phyloP scores from a whole-genome alignment of 23 red algal genomes.

The Cyanidium caldarium region DNA sequence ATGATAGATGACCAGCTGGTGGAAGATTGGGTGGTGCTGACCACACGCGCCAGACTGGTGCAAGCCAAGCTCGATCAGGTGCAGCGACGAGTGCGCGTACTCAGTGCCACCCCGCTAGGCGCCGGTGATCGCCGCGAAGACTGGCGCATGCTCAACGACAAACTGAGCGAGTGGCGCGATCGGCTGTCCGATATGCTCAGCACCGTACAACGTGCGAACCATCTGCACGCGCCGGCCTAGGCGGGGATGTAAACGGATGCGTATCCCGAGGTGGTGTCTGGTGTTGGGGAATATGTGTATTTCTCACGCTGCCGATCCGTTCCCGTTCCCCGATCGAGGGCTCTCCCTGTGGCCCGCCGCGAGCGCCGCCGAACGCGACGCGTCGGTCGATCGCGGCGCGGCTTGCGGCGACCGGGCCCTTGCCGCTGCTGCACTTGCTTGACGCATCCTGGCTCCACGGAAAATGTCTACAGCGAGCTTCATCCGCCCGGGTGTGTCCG shows the following conservation, averaged over 20 bases:
- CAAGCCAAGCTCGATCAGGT: background rate
- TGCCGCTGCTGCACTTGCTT: background rate
- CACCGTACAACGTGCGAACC: background rate
- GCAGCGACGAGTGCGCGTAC: background rate
- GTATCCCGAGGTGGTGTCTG: background rate
- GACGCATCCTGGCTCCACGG: background rate
- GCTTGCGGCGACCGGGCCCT: background rate
- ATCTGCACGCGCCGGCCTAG: background rate
- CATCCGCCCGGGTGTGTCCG: constrained; percentile 2
- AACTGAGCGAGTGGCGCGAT: background rate
- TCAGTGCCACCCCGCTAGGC: background rate
- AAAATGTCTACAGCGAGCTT: background rate
- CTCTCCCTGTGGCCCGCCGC: background rate
- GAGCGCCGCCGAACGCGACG: background rate
- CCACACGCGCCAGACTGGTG: background rate
- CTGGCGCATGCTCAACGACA: background rate
- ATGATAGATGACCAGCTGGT: background rate
- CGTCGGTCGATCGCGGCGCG: background rate
- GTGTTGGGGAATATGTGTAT: background rate
- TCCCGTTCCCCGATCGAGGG: background rate
- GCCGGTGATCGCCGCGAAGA: background rate
- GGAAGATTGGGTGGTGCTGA: background rate
- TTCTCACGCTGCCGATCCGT: background rate
- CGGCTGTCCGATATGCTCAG: background rate
- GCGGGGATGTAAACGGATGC: background rate